Evolutionary conservation across 495 filamentous ascomycete species (phyloP).

Genomic region (Lasiosphaeria miniovina): DNA sequence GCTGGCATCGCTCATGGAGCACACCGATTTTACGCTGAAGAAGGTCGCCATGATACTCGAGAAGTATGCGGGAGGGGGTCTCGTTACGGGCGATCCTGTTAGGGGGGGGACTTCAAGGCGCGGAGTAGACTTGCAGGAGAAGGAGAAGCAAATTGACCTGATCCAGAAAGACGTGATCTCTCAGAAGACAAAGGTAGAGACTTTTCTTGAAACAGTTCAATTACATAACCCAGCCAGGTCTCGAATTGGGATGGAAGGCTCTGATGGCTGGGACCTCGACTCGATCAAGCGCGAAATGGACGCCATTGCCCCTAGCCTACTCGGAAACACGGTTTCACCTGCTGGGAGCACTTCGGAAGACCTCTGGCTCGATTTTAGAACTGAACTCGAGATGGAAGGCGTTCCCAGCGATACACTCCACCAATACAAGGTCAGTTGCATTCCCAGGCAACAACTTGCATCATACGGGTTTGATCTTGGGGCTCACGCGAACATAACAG

Average conservation of each 20-base stretch:
- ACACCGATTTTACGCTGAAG: constrained; percentile 47
- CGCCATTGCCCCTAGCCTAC: constrained; percentile 45
- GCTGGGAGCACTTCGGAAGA: constrained; percentile 42
- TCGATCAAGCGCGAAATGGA: constrained; percentile 51
- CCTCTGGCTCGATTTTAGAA: constrained; percentile 52
- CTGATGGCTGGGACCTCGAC: constrained; percentile 33
- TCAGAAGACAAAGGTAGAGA: constrained; percentile 42
- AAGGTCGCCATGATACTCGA: constrained; percentile 47
- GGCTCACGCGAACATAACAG: constrained; percentile 25
- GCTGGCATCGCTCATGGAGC: constrained; percentile 45
- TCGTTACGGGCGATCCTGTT: not conserved
- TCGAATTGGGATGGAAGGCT: constrained; percentile 20
- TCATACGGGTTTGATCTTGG: not conserved
- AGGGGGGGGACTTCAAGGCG: constrained; percentile 8
- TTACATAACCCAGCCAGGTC: constrained; percentile 38
- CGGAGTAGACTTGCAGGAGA: constrained; percentile 28
- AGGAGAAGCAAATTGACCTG: constrained; percentile 33
- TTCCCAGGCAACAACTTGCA: not conserved
- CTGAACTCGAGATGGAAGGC: constrained; percentile 51
- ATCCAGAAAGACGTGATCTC: constrained; percentile 35
- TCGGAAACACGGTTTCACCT: constrained; percentile 34
- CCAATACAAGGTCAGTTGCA: constrained; percentile 46
- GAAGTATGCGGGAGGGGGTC: constrained; percentile 26
- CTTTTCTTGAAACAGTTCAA: constrained; percentile 47
- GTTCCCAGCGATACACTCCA: constrained; percentile 49